A percentile compares a stretch with the other conserved stretches of the same genome.
These are phyloP conservation scores for Neurospora tetrasperma DNA, from an alignment of 495 filamentous ascomycete species.

Conservation along the genomic window DNA sequence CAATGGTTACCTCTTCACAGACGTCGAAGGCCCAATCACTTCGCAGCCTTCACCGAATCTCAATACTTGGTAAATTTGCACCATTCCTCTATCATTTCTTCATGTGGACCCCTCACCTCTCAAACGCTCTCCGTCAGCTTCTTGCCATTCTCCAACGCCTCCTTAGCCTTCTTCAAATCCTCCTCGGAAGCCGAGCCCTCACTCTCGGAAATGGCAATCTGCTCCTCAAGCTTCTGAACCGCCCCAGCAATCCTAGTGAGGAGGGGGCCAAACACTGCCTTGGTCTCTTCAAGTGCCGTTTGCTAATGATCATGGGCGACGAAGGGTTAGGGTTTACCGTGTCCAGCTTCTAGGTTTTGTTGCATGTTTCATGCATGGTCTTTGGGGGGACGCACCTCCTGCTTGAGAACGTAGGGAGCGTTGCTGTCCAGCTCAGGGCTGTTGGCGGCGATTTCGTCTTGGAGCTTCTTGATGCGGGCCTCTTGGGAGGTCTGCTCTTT, in stretches of 20 bases:
- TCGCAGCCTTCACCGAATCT: not conserved
- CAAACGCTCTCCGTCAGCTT: slow-evolving; percentile 20
- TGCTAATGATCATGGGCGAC: slow-evolving; percentile 36
- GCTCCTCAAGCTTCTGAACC: slow-evolving; percentile 55
- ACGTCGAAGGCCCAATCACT: not conserved
- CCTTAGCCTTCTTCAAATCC: slow-evolving; percentile 51
- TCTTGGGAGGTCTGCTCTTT: slow-evolving; percentile 67
- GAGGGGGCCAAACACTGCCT: slow-evolving; percentile 62
- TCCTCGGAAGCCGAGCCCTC: slow-evolving; percentile 47
- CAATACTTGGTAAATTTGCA: not conserved
- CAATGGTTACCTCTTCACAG: not conserved
- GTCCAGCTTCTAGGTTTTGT: not conserved
- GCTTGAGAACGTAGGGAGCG: slow-evolving; percentile 59
- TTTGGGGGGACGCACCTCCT: slow-evolving; percentile 53
- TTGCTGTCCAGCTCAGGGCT: slow-evolving; percentile 50
- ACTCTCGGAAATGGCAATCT: slow-evolving; percentile 43
- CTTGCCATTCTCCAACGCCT: slow-evolving; percentile 33
- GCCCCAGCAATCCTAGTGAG: slow-evolving; percentile 55
- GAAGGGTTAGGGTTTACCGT: slow-evolving; percentile 17
- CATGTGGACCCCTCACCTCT: not conserved
- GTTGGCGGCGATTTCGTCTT: slow-evolving; percentile 35
- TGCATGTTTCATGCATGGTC: slow-evolving; percentile 1
- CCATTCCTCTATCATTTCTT: not conserved
- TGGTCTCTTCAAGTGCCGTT: slow-evolving; percentile 70
- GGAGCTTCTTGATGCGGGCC: slow-evolving; percentile 56